phyloP scores from a whole-genome alignment of 176 grass and related monocot genomes.

The Triticum turgidum region DNA sequence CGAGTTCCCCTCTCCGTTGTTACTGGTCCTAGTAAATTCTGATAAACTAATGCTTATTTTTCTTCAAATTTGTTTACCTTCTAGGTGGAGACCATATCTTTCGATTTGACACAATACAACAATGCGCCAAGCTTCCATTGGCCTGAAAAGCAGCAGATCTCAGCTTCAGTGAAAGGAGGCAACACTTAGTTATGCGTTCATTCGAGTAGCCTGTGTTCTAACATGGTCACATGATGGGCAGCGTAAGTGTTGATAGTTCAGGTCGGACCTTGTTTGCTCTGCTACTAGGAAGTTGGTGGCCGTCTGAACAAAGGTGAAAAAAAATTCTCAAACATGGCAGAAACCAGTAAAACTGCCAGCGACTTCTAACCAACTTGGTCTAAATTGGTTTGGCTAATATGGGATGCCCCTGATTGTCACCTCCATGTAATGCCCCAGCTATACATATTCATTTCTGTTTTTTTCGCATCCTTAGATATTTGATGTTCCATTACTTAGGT shows the following conservation, averaged over 20 bases:
- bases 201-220: constrained; percentile 11
- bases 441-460: constrained; percentile 12
- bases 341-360: background rate
- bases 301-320: background rate
- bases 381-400: background rate
- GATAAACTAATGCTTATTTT: background rate
- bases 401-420: background rate
- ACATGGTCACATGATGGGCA: background rate
- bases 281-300: background rate
- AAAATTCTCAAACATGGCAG: background rate
- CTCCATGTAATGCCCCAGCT: background rate
- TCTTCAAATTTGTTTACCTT: constrained; percentile 26
- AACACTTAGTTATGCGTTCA: background rate
- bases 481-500: background rate
- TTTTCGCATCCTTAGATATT: background rate
- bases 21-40: constrained; percentile 7
- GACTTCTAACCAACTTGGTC: background rate
- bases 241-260: background rate
- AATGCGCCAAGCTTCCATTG: constrained; percentile 62
- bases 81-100: constrained; percentile 81
- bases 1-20: constrained; percentile 15
- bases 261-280: background rate
- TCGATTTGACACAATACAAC: constrained; percentile 79
- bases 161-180: constrained; percentile 49
- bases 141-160: constrained; percentile 73